Conservation (phyloP, 495 filamentous ascomycete species). For the Xylaria castorea region DNA sequence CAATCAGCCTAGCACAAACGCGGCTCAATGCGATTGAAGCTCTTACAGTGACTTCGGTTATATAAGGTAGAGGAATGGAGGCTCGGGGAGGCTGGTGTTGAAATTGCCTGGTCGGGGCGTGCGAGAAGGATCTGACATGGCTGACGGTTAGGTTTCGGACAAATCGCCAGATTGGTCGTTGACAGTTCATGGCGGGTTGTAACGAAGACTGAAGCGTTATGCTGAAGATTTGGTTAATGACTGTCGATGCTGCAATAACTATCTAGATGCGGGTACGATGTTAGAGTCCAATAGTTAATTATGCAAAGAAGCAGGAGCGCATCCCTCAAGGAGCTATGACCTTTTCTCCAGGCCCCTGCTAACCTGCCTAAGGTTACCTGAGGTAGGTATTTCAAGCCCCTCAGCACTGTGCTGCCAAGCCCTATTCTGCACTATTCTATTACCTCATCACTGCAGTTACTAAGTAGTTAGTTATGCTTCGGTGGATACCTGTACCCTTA, state of each 20-base stretch:
- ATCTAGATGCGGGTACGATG: background rate
- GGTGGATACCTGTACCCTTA: background rate
- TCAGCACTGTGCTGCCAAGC: background rate
- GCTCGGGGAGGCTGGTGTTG: constrained; percentile 52
- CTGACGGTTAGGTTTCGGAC: constrained; percentile 36
- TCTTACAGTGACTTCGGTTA: constrained; percentile 83
- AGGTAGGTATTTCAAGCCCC: background rate
- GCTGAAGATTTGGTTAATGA: background rate
- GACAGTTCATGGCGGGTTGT: constrained; percentile 40
- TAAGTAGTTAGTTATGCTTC: too few species aligned
- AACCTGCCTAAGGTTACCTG: background rate
- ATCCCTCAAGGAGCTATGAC: constrained; percentile 5
- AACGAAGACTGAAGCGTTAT: background rate
- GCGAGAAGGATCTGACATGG: constrained; percentile 47
- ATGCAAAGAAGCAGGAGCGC: background rate
- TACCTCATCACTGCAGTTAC: too few species aligned
- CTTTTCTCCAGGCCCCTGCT: background rate
- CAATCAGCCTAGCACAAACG: constrained; percentile 48
- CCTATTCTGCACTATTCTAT: constrained; percentile 12
- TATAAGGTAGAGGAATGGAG: constrained; percentile 73
- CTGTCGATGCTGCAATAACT: background rate
- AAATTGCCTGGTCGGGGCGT: constrained; percentile 36
- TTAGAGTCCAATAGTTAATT: background rate
- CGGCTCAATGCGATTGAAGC: background rate
- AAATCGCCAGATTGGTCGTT: constrained; percentile 44